Conservation (phyloP, 352 stramenopile species). For the Pythium dissotocum region DNA sequence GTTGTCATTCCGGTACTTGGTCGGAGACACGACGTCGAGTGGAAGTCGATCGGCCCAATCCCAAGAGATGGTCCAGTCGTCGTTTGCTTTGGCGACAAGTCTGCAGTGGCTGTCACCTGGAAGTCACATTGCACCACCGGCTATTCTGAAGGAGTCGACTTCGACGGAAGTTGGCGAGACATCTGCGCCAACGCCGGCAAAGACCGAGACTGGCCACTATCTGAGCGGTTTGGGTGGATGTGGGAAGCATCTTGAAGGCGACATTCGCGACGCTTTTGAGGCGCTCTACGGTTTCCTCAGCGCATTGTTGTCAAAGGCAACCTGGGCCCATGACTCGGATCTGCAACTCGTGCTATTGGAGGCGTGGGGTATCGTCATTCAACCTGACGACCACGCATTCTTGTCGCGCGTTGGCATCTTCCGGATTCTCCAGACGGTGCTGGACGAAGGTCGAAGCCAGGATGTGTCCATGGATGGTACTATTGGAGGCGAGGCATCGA, state of each 20-base stretch:
- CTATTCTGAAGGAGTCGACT: conserved; percentile 18
- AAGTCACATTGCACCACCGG: conserved; percentile 4
- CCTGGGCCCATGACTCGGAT: conserved; percentile 78
- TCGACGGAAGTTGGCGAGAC: conserved; percentile 18
- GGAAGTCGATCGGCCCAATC: conserved; percentile 24
- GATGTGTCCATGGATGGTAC: conserved; percentile 14
- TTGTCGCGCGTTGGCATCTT: conserved; percentile 90
- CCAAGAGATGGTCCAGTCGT: conserved; percentile 67
- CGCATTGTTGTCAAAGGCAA: conserved; percentile 78
- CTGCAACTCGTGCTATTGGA: conserved; percentile 83
- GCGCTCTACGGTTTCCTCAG: conserved; percentile 80
- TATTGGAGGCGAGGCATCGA: conserved; percentile 6
- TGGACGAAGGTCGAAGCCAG: conserved; percentile 70
- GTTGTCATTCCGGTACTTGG: conserved; percentile 74
- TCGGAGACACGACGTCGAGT: conserved; percentile 44
- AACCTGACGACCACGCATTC: conserved; percentile 88
- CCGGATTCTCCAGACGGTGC: conserved; percentile 86
- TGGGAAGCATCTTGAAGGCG: conserved; percentile 74
- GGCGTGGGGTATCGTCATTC: conserved; percentile 87
- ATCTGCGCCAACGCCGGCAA: not conserved
- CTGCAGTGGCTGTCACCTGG: conserved; percentile 78
- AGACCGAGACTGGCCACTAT: conserved; percentile 54
- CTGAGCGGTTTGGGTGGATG: conserved; percentile 76
- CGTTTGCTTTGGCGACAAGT: conserved; percentile 62
- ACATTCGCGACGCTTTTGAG: conserved; percentile 83